These are phyloP conservation scores for Phytophthora tubulina DNA, from an alignment of 352 stramenopile species.

Conservation along the genomic window DNA sequence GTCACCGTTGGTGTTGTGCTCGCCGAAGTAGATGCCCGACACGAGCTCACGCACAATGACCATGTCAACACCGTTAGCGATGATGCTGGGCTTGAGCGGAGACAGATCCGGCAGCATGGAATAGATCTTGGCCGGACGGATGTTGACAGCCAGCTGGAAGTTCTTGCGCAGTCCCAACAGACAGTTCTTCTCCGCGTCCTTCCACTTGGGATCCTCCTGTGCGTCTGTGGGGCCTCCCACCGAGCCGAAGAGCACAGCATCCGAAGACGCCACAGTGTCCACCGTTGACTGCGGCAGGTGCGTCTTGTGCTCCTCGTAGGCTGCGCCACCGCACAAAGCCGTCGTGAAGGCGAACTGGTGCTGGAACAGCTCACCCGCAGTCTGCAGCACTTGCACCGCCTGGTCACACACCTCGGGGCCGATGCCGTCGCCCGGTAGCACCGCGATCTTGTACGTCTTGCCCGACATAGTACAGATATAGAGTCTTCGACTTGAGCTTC, in stretches of 20 bases:
- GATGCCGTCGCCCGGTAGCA: slow-evolving; percentile 98
- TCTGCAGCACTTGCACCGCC: slow-evolving; percentile 92
- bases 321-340: slow-evolving; percentile 96
- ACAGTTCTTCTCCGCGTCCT: slow-evolving; percentile 95
- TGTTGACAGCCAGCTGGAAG: slow-evolving; percentile 98
- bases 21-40: slow-evolving; percentile 99
- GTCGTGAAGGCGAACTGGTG: slow-evolving; percentile 95
- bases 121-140: slow-evolving; percentile 98
- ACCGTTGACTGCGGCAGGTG: slow-evolving; percentile 96
- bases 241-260: slow-evolving; percentile 96
- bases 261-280: slow-evolving; percentile 89
- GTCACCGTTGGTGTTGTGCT: slow-evolving; percentile 77
- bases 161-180: slow-evolving; percentile 98
- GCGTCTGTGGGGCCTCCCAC: slow-evolving; percentile 96
- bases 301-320: slow-evolving; percentile 91
- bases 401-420: slow-evolving; percentile 98
- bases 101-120: slow-evolving; percentile 97
- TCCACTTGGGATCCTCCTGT: slow-evolving; percentile 91
- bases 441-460: slow-evolving; percentile 90
- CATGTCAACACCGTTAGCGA: slow-evolving; percentile 97
- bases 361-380: slow-evolving; percentile 79
- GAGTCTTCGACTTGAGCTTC: slow-evolving; percentile 29
- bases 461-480: slow-evolving; percentile 29
- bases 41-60: slow-evolving; percentile 99
- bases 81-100: slow-evolving; percentile 97